Evolutionary conservation across 208 protist genomes (phyloP).

Genomic region (Borovskyia barvae): DNA sequence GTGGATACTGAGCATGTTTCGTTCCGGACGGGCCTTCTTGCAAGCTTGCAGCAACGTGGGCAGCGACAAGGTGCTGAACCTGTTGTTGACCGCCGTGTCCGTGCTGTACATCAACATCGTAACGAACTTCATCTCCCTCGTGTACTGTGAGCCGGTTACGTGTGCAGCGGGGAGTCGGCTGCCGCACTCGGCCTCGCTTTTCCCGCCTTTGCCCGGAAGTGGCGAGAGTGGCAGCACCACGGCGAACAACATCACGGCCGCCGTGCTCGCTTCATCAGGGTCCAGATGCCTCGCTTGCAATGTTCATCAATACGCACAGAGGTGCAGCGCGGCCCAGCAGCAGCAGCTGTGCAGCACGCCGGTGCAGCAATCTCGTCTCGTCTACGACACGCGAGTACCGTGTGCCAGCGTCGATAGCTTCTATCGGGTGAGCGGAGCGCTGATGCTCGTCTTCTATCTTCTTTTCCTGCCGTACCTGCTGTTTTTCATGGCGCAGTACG

Average conservation of each 20-base stretch:
- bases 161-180: constrained; percentile 39
- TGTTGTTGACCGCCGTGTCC: constrained; percentile 38
- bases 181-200: constrained; percentile 30
- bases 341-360: constrained; percentile 26
- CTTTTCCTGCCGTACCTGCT: constrained; percentile 56
- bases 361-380: constrained; percentile 28
- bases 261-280: not conserved
- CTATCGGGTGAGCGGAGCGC: constrained; percentile 26
- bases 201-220: constrained; percentile 22
- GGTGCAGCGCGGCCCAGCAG: constrained; percentile 33
- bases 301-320: constrained; percentile 39
- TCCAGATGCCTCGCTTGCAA: constrained; percentile 44
- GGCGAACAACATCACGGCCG: not conserved
- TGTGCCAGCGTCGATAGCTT: constrained; percentile 43
- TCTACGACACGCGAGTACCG: constrained; percentile 50
- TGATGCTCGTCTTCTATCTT: constrained; percentile 47
- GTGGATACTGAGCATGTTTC: constrained; percentile 37
- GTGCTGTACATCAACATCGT: constrained; percentile 65
- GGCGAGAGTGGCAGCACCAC: not conserved
- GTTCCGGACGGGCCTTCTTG: constrained; percentile 28
- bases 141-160: constrained; percentile 44
- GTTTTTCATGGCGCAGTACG: constrained; percentile 41
- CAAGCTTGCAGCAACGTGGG: constrained; percentile 15
- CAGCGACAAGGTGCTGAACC: constrained; percentile 17
- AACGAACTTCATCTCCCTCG: constrained; percentile 52